Base-by-base conservation (phyloP, 805 yeast genomes). In the Teunomyces pallodes region DNA sequence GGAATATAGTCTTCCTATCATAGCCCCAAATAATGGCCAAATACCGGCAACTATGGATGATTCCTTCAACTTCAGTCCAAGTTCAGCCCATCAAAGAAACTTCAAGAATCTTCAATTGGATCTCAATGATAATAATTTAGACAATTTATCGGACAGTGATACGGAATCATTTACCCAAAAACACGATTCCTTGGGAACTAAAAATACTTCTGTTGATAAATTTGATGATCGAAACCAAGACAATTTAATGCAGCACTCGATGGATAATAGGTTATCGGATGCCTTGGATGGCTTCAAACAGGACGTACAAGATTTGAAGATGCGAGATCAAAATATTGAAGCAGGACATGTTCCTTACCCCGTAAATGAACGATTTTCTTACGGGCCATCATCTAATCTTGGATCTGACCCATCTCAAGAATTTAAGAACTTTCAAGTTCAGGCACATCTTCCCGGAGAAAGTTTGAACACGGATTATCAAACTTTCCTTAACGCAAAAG, bases 231-330 rank as follows among this genome's bases (percentile, higher is more conserved):
- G 29, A 43, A 32, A 12, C 32, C 33, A 33, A 9, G 36, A 35
- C 14, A 13, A 14, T 30, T 24, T 6, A 1, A 28, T 14, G 31
- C 33, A 3, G 5, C 35, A 32, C 35, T 32, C 35, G 16, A 32
- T 32, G 13, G 35, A 26, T 10, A 20, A 17, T 20, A 17, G 66
- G 45, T 53, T 69, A 35, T 59, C 66, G 4, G 44, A 58, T 5
- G 65, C 66, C 2, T 60, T 69, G 32, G 62, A 61, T 16, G 66
- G 51, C 9, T 59, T 66, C 45, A 67, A 56, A 43, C 49, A 56
- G 24, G 74, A 70, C 26, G 52, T 66, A 1, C 59, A 57, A 29
- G 53, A 50, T 20, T 63, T 59, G 43, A 65, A 57, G 44, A 20
- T 20, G 24, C 24, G 24, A 20, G 24, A 20, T 20, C 5, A 20